phyloP scores from a whole-genome alignment of 306 rosid genomes.

The Pterocarpus santalinus region DNA sequence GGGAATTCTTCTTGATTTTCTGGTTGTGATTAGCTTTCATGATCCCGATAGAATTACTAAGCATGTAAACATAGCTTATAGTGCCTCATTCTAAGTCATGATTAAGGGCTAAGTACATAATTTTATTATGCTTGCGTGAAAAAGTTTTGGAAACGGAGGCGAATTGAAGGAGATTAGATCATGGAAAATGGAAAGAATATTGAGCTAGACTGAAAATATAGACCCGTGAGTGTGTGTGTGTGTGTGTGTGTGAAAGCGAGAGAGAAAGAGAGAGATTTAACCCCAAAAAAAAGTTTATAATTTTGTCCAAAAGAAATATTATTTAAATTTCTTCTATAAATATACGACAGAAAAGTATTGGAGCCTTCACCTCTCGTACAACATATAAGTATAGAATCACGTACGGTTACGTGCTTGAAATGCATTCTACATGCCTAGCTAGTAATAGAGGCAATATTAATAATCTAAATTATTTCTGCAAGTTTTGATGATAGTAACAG shows the following conservation, averaged over 20 bases:
- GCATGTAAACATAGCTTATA: neutral
- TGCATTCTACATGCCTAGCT: neutral
- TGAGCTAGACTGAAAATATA: conserved; percentile 34
- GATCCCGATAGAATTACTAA: neutral
- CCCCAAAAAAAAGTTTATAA: neutral
- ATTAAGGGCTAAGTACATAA: conserved; percentile 6
- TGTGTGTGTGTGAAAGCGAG: neutral
- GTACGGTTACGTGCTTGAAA: neutral
- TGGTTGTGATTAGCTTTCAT: neutral
- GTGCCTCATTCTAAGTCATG: neutral
- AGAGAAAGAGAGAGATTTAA: neutral
- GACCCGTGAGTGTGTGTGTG: neutral
- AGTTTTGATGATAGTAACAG: neutral
- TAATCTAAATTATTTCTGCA: neutral
- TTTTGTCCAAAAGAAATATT: conserved; percentile 14
- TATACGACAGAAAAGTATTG: neutral
- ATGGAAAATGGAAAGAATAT: conserved; percentile 22
- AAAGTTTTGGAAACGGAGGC: neutral
- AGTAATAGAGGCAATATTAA: neutral
- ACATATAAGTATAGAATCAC: conserved; percentile 26
- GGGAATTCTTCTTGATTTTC: neutral
- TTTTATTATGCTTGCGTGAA: neutral
- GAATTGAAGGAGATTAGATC: neutral
- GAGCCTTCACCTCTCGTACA: neutral
- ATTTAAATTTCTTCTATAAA: neutral